These are phyloP conservation scores for Gynochthodes officinalis DNA, from an alignment of 257 asterid genomes.

Conservation along the genomic window DNA sequence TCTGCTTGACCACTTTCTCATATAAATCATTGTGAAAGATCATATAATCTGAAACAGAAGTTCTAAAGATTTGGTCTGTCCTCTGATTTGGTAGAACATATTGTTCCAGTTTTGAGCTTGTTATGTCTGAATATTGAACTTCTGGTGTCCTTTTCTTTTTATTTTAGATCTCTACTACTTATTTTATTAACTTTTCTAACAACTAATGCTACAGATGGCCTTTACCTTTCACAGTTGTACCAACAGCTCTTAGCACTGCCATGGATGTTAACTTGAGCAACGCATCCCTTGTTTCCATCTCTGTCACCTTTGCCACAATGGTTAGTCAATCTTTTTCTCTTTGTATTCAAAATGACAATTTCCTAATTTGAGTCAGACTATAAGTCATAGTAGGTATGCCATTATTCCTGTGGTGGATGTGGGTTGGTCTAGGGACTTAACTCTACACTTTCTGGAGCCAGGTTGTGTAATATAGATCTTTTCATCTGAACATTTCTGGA, in stretches of 20 bases:
- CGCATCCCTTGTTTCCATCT: slow-evolving; percentile 92
- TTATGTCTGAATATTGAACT: neutral
- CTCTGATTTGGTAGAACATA: neutral
- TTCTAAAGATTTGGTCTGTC: neutral
- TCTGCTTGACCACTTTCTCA: neutral
- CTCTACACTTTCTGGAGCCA: neutral
- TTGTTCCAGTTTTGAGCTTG: neutral
- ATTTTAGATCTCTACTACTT: slow-evolving; percentile 23
- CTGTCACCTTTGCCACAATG: slow-evolving; percentile 99
- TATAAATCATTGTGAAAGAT: neutral
- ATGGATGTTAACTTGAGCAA: slow-evolving; percentile 98
- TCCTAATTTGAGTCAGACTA: neutral
- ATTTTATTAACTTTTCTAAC: slow-evolving; percentile 63
- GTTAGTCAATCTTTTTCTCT: slow-evolving; percentile 49
- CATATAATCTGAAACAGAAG: neutral
- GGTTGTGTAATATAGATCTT: neutral
- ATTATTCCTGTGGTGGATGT: neutral
- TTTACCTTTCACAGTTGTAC: slow-evolving; percentile 99
- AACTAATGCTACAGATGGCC: slow-evolving; percentile 95
- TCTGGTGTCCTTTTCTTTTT: neutral
- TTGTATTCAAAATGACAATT: slow-evolving; percentile 1
- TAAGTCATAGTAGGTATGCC: neutral
- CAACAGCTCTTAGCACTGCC: slow-evolving; percentile 96
- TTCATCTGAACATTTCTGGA: neutral
- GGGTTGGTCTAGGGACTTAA: neutral